Percentiles rank a stretch among this genome's conserved stretches.
Evolutionary conservation across 805 yeast genomes (phyloP).

Genomic region (Dipodascopsis uninucleata): DNA sequence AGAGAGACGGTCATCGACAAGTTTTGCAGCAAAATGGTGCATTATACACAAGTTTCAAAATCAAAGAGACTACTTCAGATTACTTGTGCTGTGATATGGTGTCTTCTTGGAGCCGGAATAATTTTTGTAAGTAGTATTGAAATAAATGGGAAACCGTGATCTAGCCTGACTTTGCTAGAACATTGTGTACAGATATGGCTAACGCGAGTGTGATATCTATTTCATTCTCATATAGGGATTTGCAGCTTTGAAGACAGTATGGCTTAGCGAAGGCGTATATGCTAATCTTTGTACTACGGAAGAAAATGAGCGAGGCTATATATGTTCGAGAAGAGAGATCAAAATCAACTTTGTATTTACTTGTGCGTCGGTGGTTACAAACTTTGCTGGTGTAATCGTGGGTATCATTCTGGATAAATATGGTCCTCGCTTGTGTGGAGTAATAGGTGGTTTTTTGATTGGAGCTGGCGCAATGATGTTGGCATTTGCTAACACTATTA

Average conservation of each 20-base stretch:
- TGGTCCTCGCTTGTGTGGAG: constrained; percentile 79
- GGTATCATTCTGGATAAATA: constrained; percentile 72
- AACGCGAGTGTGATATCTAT: background rate
- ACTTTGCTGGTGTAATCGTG: constrained; percentile 75
- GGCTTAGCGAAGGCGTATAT: constrained; percentile 75
- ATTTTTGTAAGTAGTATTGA: constrained; percentile 52
- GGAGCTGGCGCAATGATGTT: constrained; percentile 52
- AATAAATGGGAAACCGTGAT: too few species aligned
- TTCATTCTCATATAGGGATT: constrained; percentile 54
- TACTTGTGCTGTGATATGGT: constrained; percentile 76
- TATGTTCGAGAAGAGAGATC: constrained; percentile 76
- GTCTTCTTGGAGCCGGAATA: constrained; percentile 87
- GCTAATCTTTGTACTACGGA: constrained; percentile 50
- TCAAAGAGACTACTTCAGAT: constrained; percentile 50
- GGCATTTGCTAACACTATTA: constrained; percentile 40
- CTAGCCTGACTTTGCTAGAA: too few species aligned
- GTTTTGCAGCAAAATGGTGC: constrained; percentile 26
- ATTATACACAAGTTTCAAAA: constrained; percentile 25
- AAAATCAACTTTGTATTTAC: constrained; percentile 80
- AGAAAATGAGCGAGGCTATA: constrained; percentile 28
- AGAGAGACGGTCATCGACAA: too few species aligned
- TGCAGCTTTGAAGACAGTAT: constrained; percentile 86
- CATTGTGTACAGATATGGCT: too few species aligned
- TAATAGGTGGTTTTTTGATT: constrained; percentile 63
- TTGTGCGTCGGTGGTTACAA: constrained; percentile 80